A percentile compares a stretch with the other conserved stretches of the same genome.
Evolutionary conservation across 805 yeast species (phyloP).

Genomic region (Ogataea siamensis): DNA sequence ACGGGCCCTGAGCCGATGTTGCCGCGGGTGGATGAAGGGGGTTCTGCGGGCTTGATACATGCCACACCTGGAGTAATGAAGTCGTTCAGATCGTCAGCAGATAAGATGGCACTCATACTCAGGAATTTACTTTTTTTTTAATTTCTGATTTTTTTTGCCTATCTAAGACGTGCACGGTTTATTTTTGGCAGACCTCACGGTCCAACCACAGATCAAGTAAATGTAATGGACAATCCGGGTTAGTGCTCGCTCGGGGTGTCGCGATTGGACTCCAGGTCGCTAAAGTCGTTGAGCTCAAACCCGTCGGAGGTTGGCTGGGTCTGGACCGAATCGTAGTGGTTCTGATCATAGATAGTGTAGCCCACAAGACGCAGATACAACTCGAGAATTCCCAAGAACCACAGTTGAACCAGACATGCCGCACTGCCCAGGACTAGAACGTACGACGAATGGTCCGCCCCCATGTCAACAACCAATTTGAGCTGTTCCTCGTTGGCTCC

Average conservation of each 20-base stretch:
- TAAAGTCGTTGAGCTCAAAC: slow-evolving; percentile 31
- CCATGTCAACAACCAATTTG: slow-evolving; percentile 61
- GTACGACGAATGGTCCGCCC: slow-evolving; percentile 85
- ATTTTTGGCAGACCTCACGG: background rate
- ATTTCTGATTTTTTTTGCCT: slow-evolving; percentile 10
- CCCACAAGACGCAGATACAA: slow-evolving; percentile 51
- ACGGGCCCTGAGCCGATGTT: slow-evolving; percentile 33
- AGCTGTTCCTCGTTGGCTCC: slow-evolving; percentile 91
- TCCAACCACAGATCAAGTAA: slow-evolving; percentile 3
- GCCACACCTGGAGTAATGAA: slow-evolving; percentile 94
- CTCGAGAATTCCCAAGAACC: slow-evolving; percentile 59
- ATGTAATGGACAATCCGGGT: background rate
- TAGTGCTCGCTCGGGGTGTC: slow-evolving; percentile 19
- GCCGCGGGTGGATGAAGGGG: slow-evolving; percentile 28
- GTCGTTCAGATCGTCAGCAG: slow-evolving; percentile 90
- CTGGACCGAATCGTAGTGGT: slow-evolving; percentile 15
- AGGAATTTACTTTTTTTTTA: background rate
- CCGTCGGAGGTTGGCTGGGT: slow-evolving; percentile 12
- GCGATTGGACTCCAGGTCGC: slow-evolving; percentile 25
- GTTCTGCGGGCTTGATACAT: slow-evolving; percentile 84
- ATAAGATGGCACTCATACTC: slow-evolving; percentile 79
- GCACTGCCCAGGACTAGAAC: slow-evolving; percentile 67
- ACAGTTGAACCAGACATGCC: slow-evolving; percentile 67
- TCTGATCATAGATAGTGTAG: slow-evolving; percentile 19
- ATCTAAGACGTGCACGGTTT: slow-evolving; percentile 7